Evolutionary conservation across 441 rosid genomes (phyloP).

Genomic region (Aleurites moluccanus): DNA sequence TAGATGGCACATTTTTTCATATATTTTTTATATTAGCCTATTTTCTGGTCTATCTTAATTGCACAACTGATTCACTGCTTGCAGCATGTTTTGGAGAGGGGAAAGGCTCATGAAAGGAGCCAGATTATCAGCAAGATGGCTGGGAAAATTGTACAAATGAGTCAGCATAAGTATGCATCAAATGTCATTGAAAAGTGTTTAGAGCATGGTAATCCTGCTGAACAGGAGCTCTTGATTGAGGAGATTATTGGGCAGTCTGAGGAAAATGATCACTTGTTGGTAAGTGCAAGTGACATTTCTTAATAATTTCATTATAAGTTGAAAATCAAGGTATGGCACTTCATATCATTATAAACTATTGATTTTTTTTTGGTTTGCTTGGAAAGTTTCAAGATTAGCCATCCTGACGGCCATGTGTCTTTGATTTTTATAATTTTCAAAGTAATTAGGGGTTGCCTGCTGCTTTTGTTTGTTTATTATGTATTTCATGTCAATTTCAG

Average conservation of each 20-base stretch:
- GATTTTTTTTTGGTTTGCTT: background rate
- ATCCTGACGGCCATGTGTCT: background rate
- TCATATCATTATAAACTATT: background rate
- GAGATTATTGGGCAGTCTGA: conserved; percentile 56
- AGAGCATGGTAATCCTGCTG: conserved; percentile 48
- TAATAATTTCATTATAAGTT: background rate
- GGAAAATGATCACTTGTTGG: conserved; percentile 57
- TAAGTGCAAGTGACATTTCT: conserved; percentile 28
- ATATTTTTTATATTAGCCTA: background rate
- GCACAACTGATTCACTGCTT: background rate
- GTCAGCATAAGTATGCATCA: conserved; percentile 73
- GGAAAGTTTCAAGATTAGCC: background rate
- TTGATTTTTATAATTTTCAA: background rate
- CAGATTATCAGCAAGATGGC: conserved; percentile 54
- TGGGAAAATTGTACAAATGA: conserved; percentile 58
- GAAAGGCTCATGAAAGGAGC: conserved; percentile 49
- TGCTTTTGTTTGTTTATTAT: background rate
- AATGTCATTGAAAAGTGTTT: conserved; percentile 75
- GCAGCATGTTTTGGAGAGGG: conserved; percentile 70
- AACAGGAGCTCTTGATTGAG: conserved; percentile 52
- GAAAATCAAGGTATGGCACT: background rate
- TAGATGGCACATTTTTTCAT: background rate
- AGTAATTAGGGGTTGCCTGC: background rate
- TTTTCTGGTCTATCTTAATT: background rate
- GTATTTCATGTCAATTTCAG: background rate